Base-by-base conservation (phyloP, 768 basidiomycete genomes). In the Suillus paluster region DNA sequence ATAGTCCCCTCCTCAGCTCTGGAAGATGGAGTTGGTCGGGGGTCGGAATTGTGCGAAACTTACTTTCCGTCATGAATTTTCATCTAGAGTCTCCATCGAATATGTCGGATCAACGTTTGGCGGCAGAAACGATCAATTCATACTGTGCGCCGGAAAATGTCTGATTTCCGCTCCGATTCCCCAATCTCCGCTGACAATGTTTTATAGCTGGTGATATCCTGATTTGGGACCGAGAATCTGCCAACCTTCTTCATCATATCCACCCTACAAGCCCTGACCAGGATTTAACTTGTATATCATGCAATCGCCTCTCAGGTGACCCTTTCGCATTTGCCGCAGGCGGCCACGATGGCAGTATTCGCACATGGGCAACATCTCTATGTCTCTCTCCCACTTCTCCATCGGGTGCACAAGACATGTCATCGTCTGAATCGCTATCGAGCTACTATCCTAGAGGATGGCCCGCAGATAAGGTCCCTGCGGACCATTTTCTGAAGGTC, bases 151-250 rank as follows among this genome's bases (percentile, higher is more conserved):
- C 44, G 86, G 88, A 9, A 92, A 94, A 84, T 81, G 91, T 86
- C 54, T 38, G 75, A 66, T 30, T 12, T 11, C 30, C 34, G 36
- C 41, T 33, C 17, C 25, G 23, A 33, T 34, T 42, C 14, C 4
- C 5, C 36, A 4, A 61, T 44, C 39, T 60, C 63, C 15, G 60
- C 56, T 14, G 21, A 67, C 42, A 14, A 21, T 58, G 44, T 27
- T 46, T 45, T 33, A 27, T 63, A 92, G 92, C 84, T 63, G 92
- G 92, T 5, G 90, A 93, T 67, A 87, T 94, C 23, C 88, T 91
- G 67, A 90, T 94, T 17, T 94, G 92, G 92, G 92, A 94, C 68
- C 84, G 87, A 64, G 91, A 93, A 73, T 89, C 90, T 15, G 92
- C 84, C 6, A 81, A 85, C 6, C 77, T 91, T 1, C 78, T 94